A percentile compares a stretch with the other conserved stretches of the same genome.
Evolutionary conservation across 2,329 filamentous ascomycete genomes (phyloP).

Genomic region (Curvularia sp.): DNA sequence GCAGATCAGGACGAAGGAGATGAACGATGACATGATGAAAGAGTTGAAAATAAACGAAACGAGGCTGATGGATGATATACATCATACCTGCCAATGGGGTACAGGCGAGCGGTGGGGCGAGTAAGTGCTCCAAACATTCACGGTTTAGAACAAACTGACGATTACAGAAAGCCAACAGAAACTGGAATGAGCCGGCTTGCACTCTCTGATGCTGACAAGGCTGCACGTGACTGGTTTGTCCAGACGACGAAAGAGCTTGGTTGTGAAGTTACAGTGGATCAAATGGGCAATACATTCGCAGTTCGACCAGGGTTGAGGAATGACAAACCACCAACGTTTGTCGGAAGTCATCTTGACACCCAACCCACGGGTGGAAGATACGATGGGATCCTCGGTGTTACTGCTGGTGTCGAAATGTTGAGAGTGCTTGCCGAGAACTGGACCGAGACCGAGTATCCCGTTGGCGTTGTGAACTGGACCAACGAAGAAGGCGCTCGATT

Average conservation of each 20-base stretch:
- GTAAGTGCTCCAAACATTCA: conserved; percentile 49
- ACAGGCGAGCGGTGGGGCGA: conserved; percentile 70
- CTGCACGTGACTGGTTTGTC: conserved; percentile 78
- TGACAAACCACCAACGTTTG: conserved; percentile 67
- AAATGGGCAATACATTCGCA: conserved; percentile 84
- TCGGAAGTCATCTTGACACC: conserved; percentile 69
- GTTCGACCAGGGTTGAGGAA: conserved; percentile 68
- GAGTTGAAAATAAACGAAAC: conserved; percentile 64
- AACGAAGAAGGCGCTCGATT: conserved; percentile 86
- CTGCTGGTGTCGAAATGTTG: conserved; percentile 76
- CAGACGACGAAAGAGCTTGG: conserved; percentile 67
- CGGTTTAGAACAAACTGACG: conserved; percentile 8
- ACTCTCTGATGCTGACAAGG: conserved; percentile 73
- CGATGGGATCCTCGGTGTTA: conserved; percentile 78
- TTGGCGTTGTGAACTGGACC: conserved; percentile 81
- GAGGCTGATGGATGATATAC: conserved; percentile 68
- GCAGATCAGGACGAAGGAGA: conserved; percentile 53
- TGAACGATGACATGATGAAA: conserved; percentile 60
- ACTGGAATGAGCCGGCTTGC: conserved; percentile 80
- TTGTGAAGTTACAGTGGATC: conserved; percentile 72
- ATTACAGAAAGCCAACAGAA: conserved; percentile 61
- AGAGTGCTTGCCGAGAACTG: conserved; percentile 70
- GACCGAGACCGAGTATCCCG: conserved; percentile 71
- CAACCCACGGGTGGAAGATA: conserved; percentile 70
- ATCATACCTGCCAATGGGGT: conserved; percentile 72